Evolutionary conservation across 192 early-diverging fungal species (phyloP), one percentile per base, ranked within the genome.

Genomic region (Coemansia sp.): DNA sequence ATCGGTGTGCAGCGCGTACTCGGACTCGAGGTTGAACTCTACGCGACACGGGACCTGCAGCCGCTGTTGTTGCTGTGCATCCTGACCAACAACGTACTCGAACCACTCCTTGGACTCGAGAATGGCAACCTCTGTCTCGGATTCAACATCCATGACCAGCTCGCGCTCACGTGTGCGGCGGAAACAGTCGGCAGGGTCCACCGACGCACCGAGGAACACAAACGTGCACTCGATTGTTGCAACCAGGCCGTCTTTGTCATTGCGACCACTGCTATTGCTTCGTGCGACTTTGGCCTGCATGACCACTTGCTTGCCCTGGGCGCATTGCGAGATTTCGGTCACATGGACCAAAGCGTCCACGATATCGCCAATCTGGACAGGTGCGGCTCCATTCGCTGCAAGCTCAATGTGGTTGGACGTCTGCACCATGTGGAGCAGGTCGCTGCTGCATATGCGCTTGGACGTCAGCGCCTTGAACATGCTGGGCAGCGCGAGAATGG

Each of bases 91-190:
- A 48, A 89, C 74, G 53, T 53, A 64, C 29, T 29, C 31, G 49
- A 71, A 77, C 94, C 94, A 98, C 33, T 86, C 75, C 82, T 95
- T 95, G 67, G 93, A 84, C 70, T 89, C 80, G 53, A 98, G 83
- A 51, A 95, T 89, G 32, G 89, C 90, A 50, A 93, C 71, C 60
- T 98, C 94, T 72, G 91, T 89, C 43, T 76, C 77, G 24, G 82
- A 76, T 1, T 22, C 11, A 0, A 60, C 22, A 44, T 5, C 3
- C 24, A 64, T 32, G 18, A 74, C 81, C 30, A 95, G 65, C 47
- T 86, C 58, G 33, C 89, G 84, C 68, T 95, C 93, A 10, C 73
- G 71, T 43, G 83, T 86, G 38, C 82, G 82, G 21, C 87, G 86
- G 85, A 98, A 98, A 5, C 11, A 87, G 73, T 56, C 85, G 86